Evolutionary conservation across 2,329 filamentous ascomycete genomes (phyloP).

Genomic region (Clonostachys rhizophaga): DNA sequence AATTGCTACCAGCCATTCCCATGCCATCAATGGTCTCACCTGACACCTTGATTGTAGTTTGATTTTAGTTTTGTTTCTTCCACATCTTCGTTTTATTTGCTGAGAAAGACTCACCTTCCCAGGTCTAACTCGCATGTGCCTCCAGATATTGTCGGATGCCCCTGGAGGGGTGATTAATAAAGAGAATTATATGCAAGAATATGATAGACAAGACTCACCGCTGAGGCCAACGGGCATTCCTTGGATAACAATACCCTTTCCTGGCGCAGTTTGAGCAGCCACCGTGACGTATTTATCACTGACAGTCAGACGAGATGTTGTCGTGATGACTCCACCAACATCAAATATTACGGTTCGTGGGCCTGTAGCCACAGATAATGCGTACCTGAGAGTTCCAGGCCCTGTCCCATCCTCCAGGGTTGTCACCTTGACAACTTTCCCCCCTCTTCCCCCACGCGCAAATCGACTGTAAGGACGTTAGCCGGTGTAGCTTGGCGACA

Average conservation of each 20-base stretch:
- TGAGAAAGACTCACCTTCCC: conserved; percentile 8
- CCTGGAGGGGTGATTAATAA: conserved; percentile 5
- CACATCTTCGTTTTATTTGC: too few relatives aligned
- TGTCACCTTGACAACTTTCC: conserved; percentile 27
- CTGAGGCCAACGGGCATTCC: conserved; percentile 21
- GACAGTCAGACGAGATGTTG: conserved; percentile 35
- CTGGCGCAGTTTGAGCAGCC: conserved; percentile 42
- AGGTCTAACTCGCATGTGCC: conserved; percentile 17
- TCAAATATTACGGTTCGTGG: conserved; percentile 41
- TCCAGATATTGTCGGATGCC: conserved; percentile 17
- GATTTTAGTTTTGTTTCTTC: too few relatives aligned
- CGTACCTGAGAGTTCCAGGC: conserved; percentile 24
- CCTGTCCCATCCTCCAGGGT: conserved; percentile 21
- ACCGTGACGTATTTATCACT: conserved; percentile 36
- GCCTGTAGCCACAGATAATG: conserved; percentile 28
- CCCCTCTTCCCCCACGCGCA: conserved; percentile 26
- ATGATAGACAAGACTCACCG: conserved; percentile 4
- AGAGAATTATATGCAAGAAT: too few relatives aligned
- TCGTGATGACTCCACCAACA: conserved; percentile 40
- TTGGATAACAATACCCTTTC: conserved; percentile 27
- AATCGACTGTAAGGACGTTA: conserved; percentile 8
- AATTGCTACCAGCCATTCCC: conserved; percentile 24
- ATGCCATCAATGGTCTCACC: conserved; percentile 23
- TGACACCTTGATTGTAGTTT: conserved; percentile 9
- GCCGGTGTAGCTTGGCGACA: too few relatives aligned